phyloP scores from a whole-genome alignment of 768 basidiomycete genomes.

The Boletellus sp. region DNA sequence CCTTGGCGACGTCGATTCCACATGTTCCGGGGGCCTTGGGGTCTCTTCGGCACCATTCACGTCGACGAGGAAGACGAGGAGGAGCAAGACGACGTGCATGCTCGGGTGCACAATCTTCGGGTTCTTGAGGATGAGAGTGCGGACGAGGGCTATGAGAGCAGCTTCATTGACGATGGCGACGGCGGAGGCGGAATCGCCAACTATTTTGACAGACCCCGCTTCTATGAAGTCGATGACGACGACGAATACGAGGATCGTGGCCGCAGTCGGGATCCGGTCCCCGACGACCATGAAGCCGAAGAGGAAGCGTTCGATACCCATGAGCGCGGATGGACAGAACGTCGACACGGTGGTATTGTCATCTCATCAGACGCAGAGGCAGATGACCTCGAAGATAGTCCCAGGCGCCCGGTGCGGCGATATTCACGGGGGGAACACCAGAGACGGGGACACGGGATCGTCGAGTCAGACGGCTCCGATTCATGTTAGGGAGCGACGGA shows the following conservation, averaged over 20 bases:
- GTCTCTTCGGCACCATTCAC: constrained; percentile 15
- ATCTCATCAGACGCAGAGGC: constrained; percentile 21
- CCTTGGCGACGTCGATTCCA: constrained; percentile 18
- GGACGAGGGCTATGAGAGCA: constrained; percentile 46
- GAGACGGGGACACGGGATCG: not conserved
- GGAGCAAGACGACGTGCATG: constrained; percentile 6
- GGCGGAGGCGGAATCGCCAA: constrained; percentile 6
- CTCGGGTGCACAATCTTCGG: not conserved
- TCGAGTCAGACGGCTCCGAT: constrained; percentile 26
- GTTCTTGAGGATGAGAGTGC: constrained; percentile 21
- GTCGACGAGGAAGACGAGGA: constrained; percentile 27
- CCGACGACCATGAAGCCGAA: constrained; percentile 15
- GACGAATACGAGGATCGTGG: constrained; percentile 11
- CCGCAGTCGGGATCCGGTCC: constrained; percentile 1
- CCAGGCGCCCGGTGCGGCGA: not conserved
- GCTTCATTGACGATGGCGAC: constrained; percentile 54
- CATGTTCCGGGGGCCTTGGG: constrained; percentile 17
- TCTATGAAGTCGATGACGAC: constrained; percentile 23
- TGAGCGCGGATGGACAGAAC: not conserved
- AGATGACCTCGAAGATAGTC: not conserved
- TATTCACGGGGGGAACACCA: not conserved
- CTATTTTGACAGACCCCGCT: constrained; percentile 12
- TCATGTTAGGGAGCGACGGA: constrained; percentile 3
- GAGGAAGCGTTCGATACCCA: not conserved
- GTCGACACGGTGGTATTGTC: not conserved